phyloP scores from a whole-genome alignment of 2,329 filamentous ascomycete species.

The Chaetomiaceae sp. region DNA sequence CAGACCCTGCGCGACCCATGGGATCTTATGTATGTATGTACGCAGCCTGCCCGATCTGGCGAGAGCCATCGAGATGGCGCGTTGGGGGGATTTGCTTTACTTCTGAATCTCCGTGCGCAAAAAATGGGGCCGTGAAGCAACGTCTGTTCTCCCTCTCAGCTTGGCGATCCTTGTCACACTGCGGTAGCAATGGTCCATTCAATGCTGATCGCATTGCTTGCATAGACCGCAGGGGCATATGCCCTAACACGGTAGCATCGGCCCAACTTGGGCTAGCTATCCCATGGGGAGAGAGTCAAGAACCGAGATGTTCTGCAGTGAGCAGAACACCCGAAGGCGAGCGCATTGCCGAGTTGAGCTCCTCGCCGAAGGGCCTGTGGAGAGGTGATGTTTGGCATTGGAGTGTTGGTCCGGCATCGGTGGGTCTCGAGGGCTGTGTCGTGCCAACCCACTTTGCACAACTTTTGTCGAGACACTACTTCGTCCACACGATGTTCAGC shows the following conservation, averaged over 20 bases:
- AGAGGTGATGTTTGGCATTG: not conserved
- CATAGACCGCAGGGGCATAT: conserved; percentile 19
- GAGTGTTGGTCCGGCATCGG: conserved; percentile 22
- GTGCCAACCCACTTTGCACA: conserved; percentile 24
- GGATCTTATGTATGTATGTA: no score
- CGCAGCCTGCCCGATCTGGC: conserved; percentile 20
- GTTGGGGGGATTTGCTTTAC: conserved; percentile 16
- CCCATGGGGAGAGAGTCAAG: no score
- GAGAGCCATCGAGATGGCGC: conserved; percentile 2
- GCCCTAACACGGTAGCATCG: conserved; percentile 17
- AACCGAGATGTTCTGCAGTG: no score
- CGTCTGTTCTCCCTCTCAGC: conserved; percentile 19
- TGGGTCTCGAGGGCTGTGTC: conserved; percentile 26
- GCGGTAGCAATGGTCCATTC: conserved; percentile 18
- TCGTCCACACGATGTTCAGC: conserved; percentile 22
- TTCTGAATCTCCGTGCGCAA: conserved; percentile 22
- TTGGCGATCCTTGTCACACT: conserved; percentile 18
- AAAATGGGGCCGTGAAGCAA: conserved; percentile 14
- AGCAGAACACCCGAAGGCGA: no score
- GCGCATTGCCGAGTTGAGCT: not conserved
- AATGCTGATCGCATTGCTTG: conserved; percentile 17
- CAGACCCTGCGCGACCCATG: conserved; percentile 15
- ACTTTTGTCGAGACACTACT: conserved; percentile 27
- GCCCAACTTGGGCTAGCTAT: conserved; percentile 18
- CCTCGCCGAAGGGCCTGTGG: not conserved